Percentiles rank a stretch among this genome's conserved stretches.
phyloP scores from a whole-genome alignment of 306 rosid species.

The Phaseolus lunatus region DNA sequence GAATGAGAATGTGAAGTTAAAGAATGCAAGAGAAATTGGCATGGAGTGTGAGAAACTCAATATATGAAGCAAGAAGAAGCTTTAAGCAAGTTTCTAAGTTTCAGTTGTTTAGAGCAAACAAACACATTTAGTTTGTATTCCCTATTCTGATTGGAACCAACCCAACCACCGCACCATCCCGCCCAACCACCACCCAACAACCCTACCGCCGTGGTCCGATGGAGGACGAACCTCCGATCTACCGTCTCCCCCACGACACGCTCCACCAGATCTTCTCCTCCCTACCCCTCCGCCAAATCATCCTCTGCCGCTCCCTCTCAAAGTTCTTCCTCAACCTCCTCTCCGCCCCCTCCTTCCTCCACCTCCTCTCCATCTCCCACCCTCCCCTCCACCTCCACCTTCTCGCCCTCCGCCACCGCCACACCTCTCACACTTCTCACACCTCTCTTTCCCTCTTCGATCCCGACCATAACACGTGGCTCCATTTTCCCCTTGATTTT shows the following conservation, averaged over 20 bases:
- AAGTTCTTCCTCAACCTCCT: conserved; percentile 70
- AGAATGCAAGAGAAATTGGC: background rate
- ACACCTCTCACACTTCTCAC: conserved; percentile 43
- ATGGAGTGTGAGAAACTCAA: background rate
- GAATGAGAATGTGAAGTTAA: no score
- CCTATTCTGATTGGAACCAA: no score
- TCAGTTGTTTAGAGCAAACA: background rate
- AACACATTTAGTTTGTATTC: no score
- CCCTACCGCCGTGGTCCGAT: background rate
- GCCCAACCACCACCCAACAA: no score
- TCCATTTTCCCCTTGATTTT: conserved; percentile 71
- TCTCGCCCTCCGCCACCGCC: conserved; percentile 79
- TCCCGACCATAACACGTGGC: conserved; percentile 63
- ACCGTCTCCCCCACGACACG: conserved; percentile 73
- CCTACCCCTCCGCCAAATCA: conserved; percentile 83
- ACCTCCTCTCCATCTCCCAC: conserved; percentile 60
- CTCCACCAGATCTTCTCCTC: conserved; percentile 79
- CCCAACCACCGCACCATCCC: no score
- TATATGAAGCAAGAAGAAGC: background rate
- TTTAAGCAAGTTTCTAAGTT: background rate
- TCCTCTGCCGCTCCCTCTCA: conserved; percentile 77
- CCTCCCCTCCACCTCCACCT: conserved; percentile 68
- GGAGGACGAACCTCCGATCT: conserved; percentile 64
- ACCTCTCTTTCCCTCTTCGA: conserved; percentile 68
- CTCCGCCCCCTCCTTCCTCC: conserved; percentile 63